Conservation (phyloP, 2,329 filamentous ascomycete species). For the Alternaria conjuncta region DNA sequence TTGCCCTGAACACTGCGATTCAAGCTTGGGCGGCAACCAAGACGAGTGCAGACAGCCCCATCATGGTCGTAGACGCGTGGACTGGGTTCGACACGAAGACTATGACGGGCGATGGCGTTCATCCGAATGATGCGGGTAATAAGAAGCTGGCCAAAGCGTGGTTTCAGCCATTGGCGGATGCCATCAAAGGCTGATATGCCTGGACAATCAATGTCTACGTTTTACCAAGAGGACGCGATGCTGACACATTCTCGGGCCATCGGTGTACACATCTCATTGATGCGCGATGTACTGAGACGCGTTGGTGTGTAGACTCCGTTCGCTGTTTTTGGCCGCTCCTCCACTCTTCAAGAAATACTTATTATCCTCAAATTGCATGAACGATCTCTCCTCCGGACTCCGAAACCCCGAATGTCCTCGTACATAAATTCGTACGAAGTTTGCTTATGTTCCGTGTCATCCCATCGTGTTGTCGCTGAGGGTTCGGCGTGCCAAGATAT, state of each 20-base stretch:
- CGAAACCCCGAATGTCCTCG: neutral
- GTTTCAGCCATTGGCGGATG: slow-evolving; percentile 15
- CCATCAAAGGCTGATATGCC: neutral
- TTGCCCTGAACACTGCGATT: slow-evolving; percentile 29
- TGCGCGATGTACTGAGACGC: neutral
- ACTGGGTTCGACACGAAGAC: slow-evolving; percentile 26
- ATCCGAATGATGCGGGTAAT: slow-evolving; percentile 29
- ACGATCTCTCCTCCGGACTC: neutral
- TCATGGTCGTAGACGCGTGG: slow-evolving; percentile 28
- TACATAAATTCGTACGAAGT: fast-evolving
- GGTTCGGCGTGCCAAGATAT: neutral
- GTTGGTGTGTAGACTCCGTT: neutral
- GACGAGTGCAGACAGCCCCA: slow-evolving; percentile 8
- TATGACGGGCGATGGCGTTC: slow-evolving; percentile 35
- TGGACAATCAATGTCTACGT: neutral
- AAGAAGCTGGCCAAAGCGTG: slow-evolving; percentile 22
- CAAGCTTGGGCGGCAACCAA: slow-evolving; percentile 20
- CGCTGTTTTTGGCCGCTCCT: neutral
- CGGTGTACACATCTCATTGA: neutral
- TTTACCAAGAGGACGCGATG: too few relatives aligned
- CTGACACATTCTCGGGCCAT: too few relatives aligned
- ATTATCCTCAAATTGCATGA: fast-evolving
- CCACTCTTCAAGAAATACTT: neutral
- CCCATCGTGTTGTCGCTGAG: neutral
- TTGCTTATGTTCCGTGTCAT: neutral